Percentiles rank a stretch among this genome's conserved stretches.
These are phyloP conservation scores for Dipteronia sinensis DNA, from an alignment of 345 rosid species.

Conservation along the genomic window DNA sequence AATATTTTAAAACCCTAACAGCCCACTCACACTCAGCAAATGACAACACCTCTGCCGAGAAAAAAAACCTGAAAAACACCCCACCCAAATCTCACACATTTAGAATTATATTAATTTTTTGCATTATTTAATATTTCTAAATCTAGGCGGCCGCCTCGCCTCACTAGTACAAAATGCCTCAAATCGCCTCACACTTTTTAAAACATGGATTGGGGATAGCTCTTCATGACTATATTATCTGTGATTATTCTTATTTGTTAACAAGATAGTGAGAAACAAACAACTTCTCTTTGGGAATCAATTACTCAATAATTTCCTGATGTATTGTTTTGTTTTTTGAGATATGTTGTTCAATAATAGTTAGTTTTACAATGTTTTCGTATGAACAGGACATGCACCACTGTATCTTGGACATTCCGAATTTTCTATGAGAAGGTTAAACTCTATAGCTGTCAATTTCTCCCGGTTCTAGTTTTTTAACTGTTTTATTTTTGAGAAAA, in stretches of 20 bases:
- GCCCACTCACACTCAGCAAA: too few relatives aligned
- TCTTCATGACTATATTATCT: background rate
- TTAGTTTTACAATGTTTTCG: conserved; percentile 5
- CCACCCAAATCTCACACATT: too few relatives aligned
- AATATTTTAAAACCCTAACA: too few relatives aligned
- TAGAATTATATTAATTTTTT: too few relatives aligned
- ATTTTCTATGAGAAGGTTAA: conserved; percentile 70
- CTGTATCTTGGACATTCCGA: conserved; percentile 78
- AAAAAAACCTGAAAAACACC: too few relatives aligned
- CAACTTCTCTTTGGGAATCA: background rate
- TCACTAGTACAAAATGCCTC: too few relatives aligned
- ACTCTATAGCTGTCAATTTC: conserved; percentile 13
- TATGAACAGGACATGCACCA: conserved; percentile 65
- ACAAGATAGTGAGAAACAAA: background rate
- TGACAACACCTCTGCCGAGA: too few relatives aligned
- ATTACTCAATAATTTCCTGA: background rate
- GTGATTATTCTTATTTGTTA: background rate
- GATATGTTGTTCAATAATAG: background rate
- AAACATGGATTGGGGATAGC: background rate
- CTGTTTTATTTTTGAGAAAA: background rate
- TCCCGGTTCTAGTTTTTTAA: background rate
- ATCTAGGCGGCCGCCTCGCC: too few relatives aligned
- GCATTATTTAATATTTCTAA: too few relatives aligned
- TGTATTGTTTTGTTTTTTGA: background rate
- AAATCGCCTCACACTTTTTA: too few relatives aligned